These are phyloP conservation scores for Camelina hispida DNA, from an alignment of 345 rosid genomes.

Conservation along the genomic window DNA sequence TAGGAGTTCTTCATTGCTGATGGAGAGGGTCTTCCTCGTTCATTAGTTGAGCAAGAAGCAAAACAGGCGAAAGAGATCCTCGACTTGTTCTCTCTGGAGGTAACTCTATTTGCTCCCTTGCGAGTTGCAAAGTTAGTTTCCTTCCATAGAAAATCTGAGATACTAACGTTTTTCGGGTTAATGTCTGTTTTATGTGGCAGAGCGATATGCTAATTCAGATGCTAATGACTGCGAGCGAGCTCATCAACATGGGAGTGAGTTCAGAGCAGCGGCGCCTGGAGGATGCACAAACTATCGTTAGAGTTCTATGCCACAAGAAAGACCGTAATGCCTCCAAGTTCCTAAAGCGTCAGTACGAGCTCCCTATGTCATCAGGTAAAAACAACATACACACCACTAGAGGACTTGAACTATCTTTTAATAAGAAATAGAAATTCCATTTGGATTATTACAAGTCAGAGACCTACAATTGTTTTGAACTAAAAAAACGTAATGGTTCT, in stretches of 20 bases:
- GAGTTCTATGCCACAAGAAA: slow-evolving; percentile 96
- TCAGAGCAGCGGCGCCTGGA: slow-evolving; percentile 54
- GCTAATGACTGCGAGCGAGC: slow-evolving; percentile 89
- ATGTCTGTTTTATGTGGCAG: slow-evolving; percentile 50
- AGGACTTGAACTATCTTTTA: not conserved
- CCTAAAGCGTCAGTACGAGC: slow-evolving; percentile 78
- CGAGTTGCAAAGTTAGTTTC: not conserved
- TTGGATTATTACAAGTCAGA: slow-evolving; percentile 31
- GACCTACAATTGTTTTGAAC: slow-evolving; percentile 30
- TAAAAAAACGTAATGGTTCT: slow-evolving; percentile 19
- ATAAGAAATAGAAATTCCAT: not conserved
- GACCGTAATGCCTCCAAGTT: slow-evolving; percentile 87
- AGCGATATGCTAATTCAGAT: slow-evolving; percentile 71
- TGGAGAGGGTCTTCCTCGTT: slow-evolving; percentile 94
- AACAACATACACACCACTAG: not conserved
- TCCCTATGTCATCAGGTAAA: slow-evolving; percentile 96
- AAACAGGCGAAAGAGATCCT: slow-evolving; percentile 74
- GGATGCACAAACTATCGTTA: slow-evolving; percentile 77
- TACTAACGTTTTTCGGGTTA: not conserved
- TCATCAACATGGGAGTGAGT: slow-evolving; percentile 67
- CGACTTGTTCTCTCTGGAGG: slow-evolving; percentile 77
- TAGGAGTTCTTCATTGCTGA: slow-evolving; percentile 94
- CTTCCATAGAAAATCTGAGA: not conserved
- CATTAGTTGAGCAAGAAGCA: slow-evolving; percentile 86
- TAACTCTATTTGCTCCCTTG: slow-evolving; percentile 31